Percentiles rank a stretch among this genome's conserved stretches.
phyloP scores from a whole-genome alignment of 2,329 filamentous ascomycete genomes.

The Pseudogymnoascus sp. region DNA sequence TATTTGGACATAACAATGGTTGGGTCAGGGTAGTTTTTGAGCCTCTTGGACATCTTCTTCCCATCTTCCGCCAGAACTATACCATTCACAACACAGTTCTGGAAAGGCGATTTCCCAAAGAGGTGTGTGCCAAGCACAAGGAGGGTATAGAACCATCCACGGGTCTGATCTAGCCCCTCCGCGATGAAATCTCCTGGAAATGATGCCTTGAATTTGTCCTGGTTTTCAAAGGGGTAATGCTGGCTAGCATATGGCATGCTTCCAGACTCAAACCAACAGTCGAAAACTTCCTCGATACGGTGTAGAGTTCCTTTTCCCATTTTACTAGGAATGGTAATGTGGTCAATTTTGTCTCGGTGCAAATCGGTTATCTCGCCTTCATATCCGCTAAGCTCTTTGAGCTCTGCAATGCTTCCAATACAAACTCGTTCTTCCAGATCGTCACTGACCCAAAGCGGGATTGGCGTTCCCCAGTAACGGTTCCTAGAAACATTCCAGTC shows the following conservation, averaged over 20 bases:
- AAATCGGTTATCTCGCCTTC: slow-evolving; percentile 75
- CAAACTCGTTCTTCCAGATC: slow-evolving; percentile 82
- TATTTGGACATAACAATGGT: slow-evolving; percentile 75
- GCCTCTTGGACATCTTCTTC: slow-evolving; percentile 97
- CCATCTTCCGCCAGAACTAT: slow-evolving; percentile 91
- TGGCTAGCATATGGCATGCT: slow-evolving; percentile 90
- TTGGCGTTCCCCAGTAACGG: slow-evolving; percentile 90
- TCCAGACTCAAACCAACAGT: slow-evolving; percentile 96
- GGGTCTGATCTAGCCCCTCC: slow-evolving; percentile 85
- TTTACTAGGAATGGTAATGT: slow-evolving; percentile 88
- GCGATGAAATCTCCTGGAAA: slow-evolving; percentile 95
- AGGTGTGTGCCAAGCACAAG: slow-evolving; percentile 82
- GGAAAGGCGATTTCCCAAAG: slow-evolving; percentile 77
- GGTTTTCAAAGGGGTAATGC: slow-evolving; percentile 89
- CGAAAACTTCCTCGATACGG: slow-evolving; percentile 82
- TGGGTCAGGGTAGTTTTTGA: slow-evolving; percentile 95
- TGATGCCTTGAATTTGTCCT: slow-evolving; percentile 67
- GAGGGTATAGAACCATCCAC: slow-evolving; percentile 95
- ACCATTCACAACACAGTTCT: slow-evolving; percentile 94
- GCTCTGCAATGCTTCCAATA: slow-evolving; percentile 74
- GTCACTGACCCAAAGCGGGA: slow-evolving; percentile 86
- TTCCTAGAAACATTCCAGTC: slow-evolving; percentile 96
- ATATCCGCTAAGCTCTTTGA: slow-evolving; percentile 81
- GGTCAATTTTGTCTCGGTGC: slow-evolving; percentile 86
- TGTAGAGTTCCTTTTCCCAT: slow-evolving; percentile 76